Percentiles rank a stretch among this genome's conserved stretches.
Evolutionary conservation across 2,329 filamentous ascomycete species (phyloP).

Genomic region (Penicillium psychrosexuale): DNA sequence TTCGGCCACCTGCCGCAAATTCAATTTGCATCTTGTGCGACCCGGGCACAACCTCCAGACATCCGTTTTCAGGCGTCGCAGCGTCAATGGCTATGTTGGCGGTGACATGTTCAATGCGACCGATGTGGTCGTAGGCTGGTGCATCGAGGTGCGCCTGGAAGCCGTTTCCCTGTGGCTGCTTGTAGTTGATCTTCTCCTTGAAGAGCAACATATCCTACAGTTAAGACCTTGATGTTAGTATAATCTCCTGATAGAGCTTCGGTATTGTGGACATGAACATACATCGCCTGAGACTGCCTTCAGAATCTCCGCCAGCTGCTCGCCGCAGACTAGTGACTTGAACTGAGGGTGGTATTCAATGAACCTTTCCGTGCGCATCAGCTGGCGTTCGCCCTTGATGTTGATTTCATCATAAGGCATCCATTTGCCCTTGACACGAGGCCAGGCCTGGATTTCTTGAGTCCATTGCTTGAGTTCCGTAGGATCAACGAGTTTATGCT

Average conservation of each 20-base stretch:
- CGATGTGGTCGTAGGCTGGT: constrained; percentile 38
- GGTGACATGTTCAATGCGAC: constrained; percentile 36
- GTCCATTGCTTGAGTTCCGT: constrained; percentile 25
- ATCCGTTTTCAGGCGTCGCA: constrained; percentile 32
- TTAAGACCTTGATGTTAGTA: not conserved
- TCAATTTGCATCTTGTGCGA: constrained; percentile 37
- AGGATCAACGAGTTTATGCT: constrained; percentile 29
- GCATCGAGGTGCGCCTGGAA: constrained; percentile 37
- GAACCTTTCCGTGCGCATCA: constrained; percentile 37
- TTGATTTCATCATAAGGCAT: constrained; percentile 37
- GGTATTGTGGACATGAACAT: not conserved
- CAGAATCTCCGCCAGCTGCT: constrained; percentile 27
- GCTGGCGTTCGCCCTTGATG: constrained; percentile 28
- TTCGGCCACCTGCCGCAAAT: constrained; percentile 30
- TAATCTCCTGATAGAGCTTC: not conserved
- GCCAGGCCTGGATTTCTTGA: constrained; percentile 28
- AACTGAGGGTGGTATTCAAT: constrained; percentile 31
- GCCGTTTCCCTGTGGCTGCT: constrained; percentile 33
- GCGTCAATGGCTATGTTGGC: constrained; percentile 35
- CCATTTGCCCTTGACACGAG: constrained; percentile 32
- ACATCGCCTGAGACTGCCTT: constrained; percentile 28
- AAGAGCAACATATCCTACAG: constrained; percentile 34
- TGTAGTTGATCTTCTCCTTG: constrained; percentile 41
- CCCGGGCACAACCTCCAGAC: constrained; percentile 34
- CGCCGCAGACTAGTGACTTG: constrained; percentile 26